These are phyloP conservation scores for Sextonia rubra DNA, from an alignment of 164 flowering plant species.

Conservation along the genomic window DNA sequence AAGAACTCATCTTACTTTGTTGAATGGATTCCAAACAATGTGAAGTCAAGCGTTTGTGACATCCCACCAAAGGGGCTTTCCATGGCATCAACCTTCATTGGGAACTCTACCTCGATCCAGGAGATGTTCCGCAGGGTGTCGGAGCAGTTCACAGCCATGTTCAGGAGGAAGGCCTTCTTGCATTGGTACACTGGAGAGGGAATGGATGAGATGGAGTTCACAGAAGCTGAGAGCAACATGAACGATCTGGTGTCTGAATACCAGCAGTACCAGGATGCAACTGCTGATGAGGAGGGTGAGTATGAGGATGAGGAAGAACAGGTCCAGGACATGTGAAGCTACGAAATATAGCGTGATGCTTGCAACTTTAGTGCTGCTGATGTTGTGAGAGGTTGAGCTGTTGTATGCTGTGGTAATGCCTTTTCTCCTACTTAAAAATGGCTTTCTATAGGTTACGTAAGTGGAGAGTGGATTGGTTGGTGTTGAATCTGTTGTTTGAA, in stretches of 20 bases:
- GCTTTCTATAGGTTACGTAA: not conserved
- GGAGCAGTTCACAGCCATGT: slow-evolving; percentile 66
- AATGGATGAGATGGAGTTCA: slow-evolving; percentile 70
- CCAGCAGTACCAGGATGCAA: slow-evolving; percentile 73
- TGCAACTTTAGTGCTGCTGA: no score
- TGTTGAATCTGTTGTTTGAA: not conserved
- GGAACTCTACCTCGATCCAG: slow-evolving; percentile 58
- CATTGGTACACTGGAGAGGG: slow-evolving; percentile 73
- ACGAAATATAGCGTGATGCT: no score
- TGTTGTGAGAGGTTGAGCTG: not conserved
- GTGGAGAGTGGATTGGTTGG: not conserved
- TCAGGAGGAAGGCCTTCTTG: slow-evolving; percentile 61
- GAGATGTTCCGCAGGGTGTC: slow-evolving; percentile 65
- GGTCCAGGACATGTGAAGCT: slow-evolving; percentile 1
- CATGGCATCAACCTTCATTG: slow-evolving; percentile 49
- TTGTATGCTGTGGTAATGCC: not conserved
- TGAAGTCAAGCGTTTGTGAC: slow-evolving; percentile 54
- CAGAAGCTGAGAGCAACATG: slow-evolving; percentile 67
- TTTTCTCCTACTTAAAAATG: not conserved
- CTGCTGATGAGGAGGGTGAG: slow-evolving; percentile 57
- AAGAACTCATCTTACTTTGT: slow-evolving; percentile 48
- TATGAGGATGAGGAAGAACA: slow-evolving; percentile 49
- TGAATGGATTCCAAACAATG: slow-evolving; percentile 56
- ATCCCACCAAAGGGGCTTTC: slow-evolving; percentile 46
- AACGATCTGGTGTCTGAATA: slow-evolving; percentile 62